Evolutionary conservation across 2,329 filamentous ascomycete genomes (phyloP), one percentile per base, ranked within the genome.

Genomic region (Botrytis pseudocinerea): DNA sequence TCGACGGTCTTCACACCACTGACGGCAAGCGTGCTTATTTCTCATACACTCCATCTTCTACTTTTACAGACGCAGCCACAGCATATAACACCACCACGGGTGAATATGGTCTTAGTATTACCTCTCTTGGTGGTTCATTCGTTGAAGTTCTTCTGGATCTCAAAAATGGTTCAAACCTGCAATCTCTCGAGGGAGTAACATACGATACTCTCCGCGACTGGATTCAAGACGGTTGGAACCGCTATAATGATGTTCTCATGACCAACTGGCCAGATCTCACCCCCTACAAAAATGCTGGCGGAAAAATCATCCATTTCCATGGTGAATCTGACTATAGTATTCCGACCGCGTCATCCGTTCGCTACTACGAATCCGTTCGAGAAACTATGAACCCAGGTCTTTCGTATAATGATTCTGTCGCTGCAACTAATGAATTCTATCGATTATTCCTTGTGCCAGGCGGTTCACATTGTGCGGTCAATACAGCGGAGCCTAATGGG

Each of bases 251-350:
- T 76, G 84, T 79, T 65, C 82, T 88, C 7, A 87, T 89, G 76
- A 89, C 86, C 12, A 88, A 84, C 0, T 77, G 84, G 54, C 85
- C 86, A 0, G 87, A 90, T 75, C 82, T 89, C 0, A 85, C 84
- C 0, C 76, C 81, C 9, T 88, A 88, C 82, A 81, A 85, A 46
- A 73, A 81, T 2, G 77, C 82, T 0, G 87, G 87, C 35, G 87
- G 86, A 69, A 90, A 90, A 79, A 80, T 90, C 4, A 80, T 90
- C 10, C 87, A 89, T 79, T 88, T 84, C 81, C 87, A 90, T 79
- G 87, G 87, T 70, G 87, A 89, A 79, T 85, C 84, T 1, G 88
- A 89, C 78, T 79, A 82, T 22, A 84, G 82, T 9, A 82, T 90
- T 74, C 87, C 87, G 1, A 79, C 87, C 1, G 87, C 83, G 9